Percentiles rank a stretch among this genome's conserved stretches.
phyloP scores from a whole-genome alignment of 2,329 filamentous ascomycete species.

The Alternaria infectoria region DNA sequence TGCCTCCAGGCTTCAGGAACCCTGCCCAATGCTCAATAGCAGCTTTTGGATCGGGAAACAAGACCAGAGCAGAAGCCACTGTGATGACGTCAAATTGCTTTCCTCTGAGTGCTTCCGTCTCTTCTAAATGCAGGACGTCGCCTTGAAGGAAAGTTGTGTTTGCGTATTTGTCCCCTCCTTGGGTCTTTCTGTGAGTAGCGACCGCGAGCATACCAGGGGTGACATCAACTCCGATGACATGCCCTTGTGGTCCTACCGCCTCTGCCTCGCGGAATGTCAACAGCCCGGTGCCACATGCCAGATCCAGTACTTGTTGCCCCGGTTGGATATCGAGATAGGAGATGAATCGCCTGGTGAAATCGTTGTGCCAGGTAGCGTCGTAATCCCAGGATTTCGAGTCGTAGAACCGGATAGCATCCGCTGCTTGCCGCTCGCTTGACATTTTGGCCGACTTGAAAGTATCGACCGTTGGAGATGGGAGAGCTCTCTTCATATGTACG shows the following conservation, averaged over 20 bases:
- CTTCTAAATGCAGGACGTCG: conserved; percentile 47
- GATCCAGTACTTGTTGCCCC: conserved; percentile 52
- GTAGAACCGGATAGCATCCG: conserved; percentile 44
- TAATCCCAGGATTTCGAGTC: conserved; percentile 45
- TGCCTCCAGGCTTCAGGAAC: conserved; percentile 51
- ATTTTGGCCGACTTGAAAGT: conserved; percentile 7
- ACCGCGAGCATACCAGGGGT: conserved; percentile 50
- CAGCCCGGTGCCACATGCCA: conserved; percentile 56
- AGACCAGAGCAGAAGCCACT: conserved; percentile 50
- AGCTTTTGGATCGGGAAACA: conserved; percentile 47
- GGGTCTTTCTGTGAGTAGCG: conserved; percentile 40
- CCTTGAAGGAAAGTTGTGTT: conserved; percentile 47
- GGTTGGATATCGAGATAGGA: conserved; percentile 38
- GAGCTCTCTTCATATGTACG: not conserved
- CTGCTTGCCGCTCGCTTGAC: conserved; percentile 29
- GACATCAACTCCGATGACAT: conserved; percentile 52
- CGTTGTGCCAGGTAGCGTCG: conserved; percentile 51
- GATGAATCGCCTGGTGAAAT: conserved; percentile 49
- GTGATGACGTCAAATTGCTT: conserved; percentile 46
- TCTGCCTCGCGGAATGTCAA: conserved; percentile 49
- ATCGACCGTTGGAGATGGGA: not conserved
- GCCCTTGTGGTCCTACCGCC: conserved; percentile 47
- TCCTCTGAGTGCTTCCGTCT: conserved; percentile 29
- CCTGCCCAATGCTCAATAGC: conserved; percentile 48
- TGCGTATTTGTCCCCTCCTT: conserved; percentile 32